Evolutionary conservation across 768 basidiomycete genomes (phyloP).

Genomic region (Collybiopsis confluens): DNA sequence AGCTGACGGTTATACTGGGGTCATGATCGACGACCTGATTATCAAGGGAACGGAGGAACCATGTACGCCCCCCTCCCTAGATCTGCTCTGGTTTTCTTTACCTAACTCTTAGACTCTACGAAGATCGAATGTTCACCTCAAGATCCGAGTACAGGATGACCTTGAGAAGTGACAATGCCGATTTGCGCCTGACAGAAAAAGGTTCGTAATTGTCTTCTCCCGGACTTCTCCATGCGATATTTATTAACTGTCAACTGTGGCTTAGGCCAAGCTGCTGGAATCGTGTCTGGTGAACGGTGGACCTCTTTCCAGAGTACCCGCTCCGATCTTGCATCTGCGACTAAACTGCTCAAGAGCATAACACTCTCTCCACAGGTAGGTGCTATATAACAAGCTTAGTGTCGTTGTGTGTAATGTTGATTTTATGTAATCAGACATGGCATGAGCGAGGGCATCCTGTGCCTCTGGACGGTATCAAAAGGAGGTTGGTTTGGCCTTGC

Average conservation of each 20-base stretch:
- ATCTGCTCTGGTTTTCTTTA: neutral
- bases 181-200: conserved; percentile 73
- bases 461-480: conserved; percentile 38
- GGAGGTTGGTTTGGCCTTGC: conserved; percentile 29
- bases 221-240: neutral
- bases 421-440: conserved; percentile 29
- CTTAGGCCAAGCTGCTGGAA: conserved; percentile 39
- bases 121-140: conserved; percentile 93
- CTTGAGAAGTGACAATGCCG: conserved; percentile 86
- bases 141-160: conserved; percentile 89
- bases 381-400: neutral
- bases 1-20: conserved; percentile 85
- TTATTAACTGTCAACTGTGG: neutral
- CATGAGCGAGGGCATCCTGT: conserved; percentile 37
- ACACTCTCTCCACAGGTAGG: conserved; percentile 40
- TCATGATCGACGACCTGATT: conserved; percentile 90
- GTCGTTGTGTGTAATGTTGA: neutral
- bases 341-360: conserved; percentile 29
- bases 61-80: conserved; percentile 44
- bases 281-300: conserved; percentile 45
- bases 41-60: conserved; percentile 89
- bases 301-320: conserved; percentile 28
- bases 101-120: neutral
- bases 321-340: conserved; percentile 29
- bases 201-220: conserved; percentile 39